These are phyloP conservation scores for Crithidia fasciculata DNA, from an alignment of 208 protist genomes.

Conservation along the genomic window DNA sequence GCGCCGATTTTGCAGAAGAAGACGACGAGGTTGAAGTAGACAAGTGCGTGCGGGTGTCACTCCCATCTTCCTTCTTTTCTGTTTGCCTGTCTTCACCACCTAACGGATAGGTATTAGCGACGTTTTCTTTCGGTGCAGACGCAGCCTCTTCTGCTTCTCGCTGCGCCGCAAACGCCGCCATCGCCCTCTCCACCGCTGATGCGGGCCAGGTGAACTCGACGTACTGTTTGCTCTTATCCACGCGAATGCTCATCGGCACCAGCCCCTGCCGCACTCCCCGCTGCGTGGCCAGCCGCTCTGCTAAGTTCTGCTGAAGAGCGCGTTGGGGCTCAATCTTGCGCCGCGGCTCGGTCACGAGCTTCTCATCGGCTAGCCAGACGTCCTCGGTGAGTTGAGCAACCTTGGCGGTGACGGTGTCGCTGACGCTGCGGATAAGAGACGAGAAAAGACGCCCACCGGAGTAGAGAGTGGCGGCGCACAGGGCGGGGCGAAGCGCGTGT, in stretches of 20 bases:
- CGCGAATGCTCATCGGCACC: constrained; percentile 57
- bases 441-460: not conserved
- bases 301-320: constrained; percentile 44
- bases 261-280: constrained; percentile 49
- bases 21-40: not conserved
- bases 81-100: too few species aligned
- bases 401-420: constrained; percentile 32
- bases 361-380: constrained; percentile 42
- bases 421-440: constrained; percentile 16
- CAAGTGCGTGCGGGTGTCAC: too few species aligned
- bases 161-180: not conserved
- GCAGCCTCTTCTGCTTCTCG: not conserved
- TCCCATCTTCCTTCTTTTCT: too few species aligned
- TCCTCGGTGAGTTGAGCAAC: constrained; percentile 25
- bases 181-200: constrained; percentile 26
- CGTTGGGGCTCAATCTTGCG: constrained; percentile 44
- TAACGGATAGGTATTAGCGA: too few species aligned
- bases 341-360: constrained; percentile 75
- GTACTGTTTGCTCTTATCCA: constrained; percentile 65
- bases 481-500: not conserved
- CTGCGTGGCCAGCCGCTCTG: constrained; percentile 70
- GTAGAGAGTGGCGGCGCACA: too few species aligned
- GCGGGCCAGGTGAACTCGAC: constrained; percentile 76
- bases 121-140: not conserved
- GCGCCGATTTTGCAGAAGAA: not conserved